These are phyloP conservation scores for Gilbertella persicaria DNA, from an alignment of 371 early-diverging fungal species.

Conservation along the genomic window DNA sequence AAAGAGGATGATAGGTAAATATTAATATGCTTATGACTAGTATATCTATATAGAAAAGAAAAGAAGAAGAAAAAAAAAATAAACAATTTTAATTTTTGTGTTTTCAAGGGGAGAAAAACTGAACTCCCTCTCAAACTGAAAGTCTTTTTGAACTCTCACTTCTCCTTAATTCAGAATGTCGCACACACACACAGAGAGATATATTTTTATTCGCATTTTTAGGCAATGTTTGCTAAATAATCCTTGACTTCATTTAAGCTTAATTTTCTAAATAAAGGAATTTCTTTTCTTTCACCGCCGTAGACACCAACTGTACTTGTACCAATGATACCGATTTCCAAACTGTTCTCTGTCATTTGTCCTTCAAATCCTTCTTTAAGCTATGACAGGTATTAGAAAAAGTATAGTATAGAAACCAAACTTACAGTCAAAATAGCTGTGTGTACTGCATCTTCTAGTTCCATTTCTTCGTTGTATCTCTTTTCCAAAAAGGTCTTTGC, in stretches of 20 bases:
- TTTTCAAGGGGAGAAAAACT: conserved; percentile 11
- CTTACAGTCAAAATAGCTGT: conserved; percentile 92
- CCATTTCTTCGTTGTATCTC: conserved; percentile 89
- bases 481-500: conserved; percentile 98
- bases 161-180: conserved; percentile 1
- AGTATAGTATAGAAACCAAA: background rate
- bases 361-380: conserved; percentile 98
- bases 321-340: conserved; percentile 95
- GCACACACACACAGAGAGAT: background rate
- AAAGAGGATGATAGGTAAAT: too few relatives aligned
- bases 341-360: conserved; percentile 87
- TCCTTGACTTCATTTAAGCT: conserved; percentile 86
- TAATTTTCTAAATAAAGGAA: conserved; percentile 78
- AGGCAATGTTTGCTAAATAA: conserved; percentile 92
- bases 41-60: too few relatives aligned
- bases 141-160: background rate
- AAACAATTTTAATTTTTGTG: background rate
- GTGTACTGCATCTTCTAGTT: conserved; percentile 97
- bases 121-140: conserved; percentile 4
- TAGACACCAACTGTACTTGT: conserved; percentile 62
- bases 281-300: conserved; percentile 52
- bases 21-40: too few relatives aligned
- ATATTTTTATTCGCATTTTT: conserved; percentile 21
- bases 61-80: conserved; percentile 9
- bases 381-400: too few relatives aligned